Evolutionary conservation across 768 basidiomycete genomes (phyloP).

Genomic region (Mycena sanguinolenta): DNA sequence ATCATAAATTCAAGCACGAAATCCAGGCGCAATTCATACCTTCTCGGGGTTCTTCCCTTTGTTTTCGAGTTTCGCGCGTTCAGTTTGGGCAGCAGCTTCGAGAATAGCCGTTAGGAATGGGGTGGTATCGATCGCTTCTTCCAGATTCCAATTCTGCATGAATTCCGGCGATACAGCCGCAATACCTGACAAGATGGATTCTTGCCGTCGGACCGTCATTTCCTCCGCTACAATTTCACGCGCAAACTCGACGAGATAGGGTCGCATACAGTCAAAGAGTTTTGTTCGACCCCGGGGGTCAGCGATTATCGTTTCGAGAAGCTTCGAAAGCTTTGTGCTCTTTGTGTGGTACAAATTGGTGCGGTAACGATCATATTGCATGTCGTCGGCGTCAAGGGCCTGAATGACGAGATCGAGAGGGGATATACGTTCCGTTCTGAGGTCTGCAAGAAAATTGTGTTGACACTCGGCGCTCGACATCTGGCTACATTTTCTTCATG

Average conservation of each 20-base stretch:
- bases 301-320: neutral
- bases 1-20: neutral
- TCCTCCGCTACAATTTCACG: neutral
- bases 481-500: too few relatives aligned
- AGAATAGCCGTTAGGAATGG: constrained; percentile 12
- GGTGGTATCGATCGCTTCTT: neutral
- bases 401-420: constrained; percentile 19
- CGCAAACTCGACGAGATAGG: neutral
- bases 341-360: neutral
- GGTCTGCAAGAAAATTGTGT: neutral
- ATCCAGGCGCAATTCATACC: neutral
- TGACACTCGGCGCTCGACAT: too few relatives aligned
- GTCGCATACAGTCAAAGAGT: constrained; percentile 1
- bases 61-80: neutral
- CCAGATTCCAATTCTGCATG: constrained; percentile 2
- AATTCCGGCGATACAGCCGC: neutral
- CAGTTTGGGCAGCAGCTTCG: constrained; percentile 10
- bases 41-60: constrained; percentile 2
- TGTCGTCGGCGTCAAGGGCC: constrained; percentile 1
- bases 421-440: constrained; percentile 12
- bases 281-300: neutral
- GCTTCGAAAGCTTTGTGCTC: neutral
- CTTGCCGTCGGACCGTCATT: neutral
- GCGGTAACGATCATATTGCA: constrained; percentile 19
- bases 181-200: neutral